Percentiles rank a stretch among this genome's conserved stretches.
phyloP scores from a whole-genome alignment of 1,284 basidiomycete genomes.

The Cryptococcus neoformans region DNA sequence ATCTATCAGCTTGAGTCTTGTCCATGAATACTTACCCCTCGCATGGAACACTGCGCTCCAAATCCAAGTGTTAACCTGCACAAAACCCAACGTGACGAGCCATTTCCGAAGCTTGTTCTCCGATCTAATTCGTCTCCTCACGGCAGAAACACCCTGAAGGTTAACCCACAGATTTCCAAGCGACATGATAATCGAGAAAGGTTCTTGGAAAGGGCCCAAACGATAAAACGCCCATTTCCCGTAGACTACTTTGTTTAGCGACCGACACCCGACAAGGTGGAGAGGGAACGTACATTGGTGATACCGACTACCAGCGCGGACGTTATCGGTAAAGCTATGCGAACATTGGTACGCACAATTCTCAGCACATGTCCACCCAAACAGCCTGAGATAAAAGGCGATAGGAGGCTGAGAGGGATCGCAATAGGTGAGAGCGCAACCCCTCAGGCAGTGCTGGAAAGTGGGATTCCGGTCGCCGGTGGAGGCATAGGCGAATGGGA shows the following conservation, averaged over 20 bases:
- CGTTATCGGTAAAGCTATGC: slow-evolving; percentile 70
- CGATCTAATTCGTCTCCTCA: slow-evolving; percentile 56
- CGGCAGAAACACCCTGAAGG: slow-evolving; percentile 56
- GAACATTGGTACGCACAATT: slow-evolving; percentile 89
- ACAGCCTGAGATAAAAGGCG: slow-evolving; percentile 54
- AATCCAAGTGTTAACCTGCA: slow-evolving; percentile 87
- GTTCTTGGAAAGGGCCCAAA: slow-evolving; percentile 84
- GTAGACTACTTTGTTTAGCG: slow-evolving; percentile 52
- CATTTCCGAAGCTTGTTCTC: slow-evolving; percentile 68
- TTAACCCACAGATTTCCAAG: slow-evolving; percentile 75
- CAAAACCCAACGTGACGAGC: slow-evolving; percentile 65
- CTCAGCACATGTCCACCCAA: slow-evolving; percentile 70
- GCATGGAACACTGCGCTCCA: slow-evolving; percentile 93
- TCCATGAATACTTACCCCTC: slow-evolving; percentile 58
- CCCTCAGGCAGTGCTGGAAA: slow-evolving; percentile 57
- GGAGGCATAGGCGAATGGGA: slow-evolving; percentile 47
- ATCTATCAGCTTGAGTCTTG: not conserved
- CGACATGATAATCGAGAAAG: slow-evolving; percentile 86
- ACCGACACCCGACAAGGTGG: not conserved
- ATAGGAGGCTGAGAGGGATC: slow-evolving; percentile 48
- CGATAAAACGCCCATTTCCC: slow-evolving; percentile 98
- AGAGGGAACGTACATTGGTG: slow-evolving; percentile 59
- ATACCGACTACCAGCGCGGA: slow-evolving; percentile 51
- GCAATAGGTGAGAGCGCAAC: slow-evolving; percentile 42
- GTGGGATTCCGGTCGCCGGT: slow-evolving; percentile 60